These are phyloP conservation scores for Blastobotrys elegans DNA, from an alignment of 1,139 yeast species.

Conservation along the genomic window DNA sequence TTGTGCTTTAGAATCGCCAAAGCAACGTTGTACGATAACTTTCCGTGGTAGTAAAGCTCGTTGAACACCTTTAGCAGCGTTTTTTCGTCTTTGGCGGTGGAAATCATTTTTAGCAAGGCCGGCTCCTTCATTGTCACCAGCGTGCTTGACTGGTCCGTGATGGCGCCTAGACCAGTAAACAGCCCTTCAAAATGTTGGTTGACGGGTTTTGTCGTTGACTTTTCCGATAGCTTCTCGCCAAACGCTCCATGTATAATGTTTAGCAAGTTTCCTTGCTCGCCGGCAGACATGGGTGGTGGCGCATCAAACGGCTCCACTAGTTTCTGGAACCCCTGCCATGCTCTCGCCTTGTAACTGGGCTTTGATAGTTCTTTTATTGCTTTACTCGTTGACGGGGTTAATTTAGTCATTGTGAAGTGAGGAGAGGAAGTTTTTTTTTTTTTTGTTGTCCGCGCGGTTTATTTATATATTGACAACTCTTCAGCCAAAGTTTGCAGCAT, in stretches of 20 bases:
- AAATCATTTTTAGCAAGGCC: constrained; percentile 8
- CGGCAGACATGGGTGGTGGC: constrained; percentile 22
- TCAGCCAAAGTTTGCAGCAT: neutral
- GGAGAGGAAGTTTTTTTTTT: neutral
- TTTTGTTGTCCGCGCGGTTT: too few relatives aligned
- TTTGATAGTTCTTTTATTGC: neutral
- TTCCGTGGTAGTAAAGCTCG: constrained; percentile 26
- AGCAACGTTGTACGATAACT: constrained; percentile 21
- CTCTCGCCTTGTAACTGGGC: neutral
- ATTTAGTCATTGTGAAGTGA: constrained; percentile 4
- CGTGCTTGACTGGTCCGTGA: constrained; percentile 4
- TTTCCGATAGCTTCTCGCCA: constrained; percentile 17
- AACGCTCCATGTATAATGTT: constrained; percentile 21
- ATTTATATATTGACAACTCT: neutral
- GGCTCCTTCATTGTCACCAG: neutral
- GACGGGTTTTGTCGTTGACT: constrained; percentile 20
- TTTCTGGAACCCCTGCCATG: constrained; percentile 8
- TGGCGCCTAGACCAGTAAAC: constrained; percentile 26
- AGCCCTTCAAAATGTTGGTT: constrained; percentile 27
- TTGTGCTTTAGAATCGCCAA: constrained; percentile 21
- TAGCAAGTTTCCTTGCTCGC: constrained; percentile 23
- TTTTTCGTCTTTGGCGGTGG: constrained; percentile 13
- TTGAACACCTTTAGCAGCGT: constrained; percentile 21
- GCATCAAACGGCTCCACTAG: constrained; percentile 23
- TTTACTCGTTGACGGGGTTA: neutral